Evolutionary conservation across 176 grass and related monocot species (phyloP).

Genomic region (Cymbopogon citratus): DNA sequence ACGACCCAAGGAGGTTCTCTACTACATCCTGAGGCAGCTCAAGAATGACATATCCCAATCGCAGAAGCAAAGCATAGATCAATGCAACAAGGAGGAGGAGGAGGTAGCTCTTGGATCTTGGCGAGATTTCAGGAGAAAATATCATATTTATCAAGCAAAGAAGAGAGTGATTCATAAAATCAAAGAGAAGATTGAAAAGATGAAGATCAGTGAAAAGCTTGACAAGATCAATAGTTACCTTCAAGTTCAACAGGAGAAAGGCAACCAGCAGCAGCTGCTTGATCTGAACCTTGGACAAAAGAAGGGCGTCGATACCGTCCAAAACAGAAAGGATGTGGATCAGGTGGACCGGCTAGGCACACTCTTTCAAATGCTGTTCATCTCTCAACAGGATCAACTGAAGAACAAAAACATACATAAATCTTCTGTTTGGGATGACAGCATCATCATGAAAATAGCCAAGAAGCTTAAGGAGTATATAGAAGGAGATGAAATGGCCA

Average conservation of each 20-base stretch:
- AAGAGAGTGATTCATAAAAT: not conserved
- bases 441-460: not conserved
- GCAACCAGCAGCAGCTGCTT: not conserved
- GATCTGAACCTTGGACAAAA: not conserved
- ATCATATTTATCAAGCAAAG: not conserved
- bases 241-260: not conserved
- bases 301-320: not conserved
- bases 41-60: not conserved
- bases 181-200: not conserved
- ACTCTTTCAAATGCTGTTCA: no score
- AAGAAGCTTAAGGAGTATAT: not conserved
- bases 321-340: no score
- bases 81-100: no score
- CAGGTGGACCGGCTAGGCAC: no score
- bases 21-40: not conserved
- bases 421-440: not conserved
- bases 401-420: not conserved
- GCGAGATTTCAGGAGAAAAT: not conserved
- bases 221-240: not conserved
- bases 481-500: not conserved
- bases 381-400: not conserved
- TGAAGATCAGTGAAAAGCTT: not conserved
- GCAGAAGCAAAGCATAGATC: no score
- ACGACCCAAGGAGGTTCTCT: not conserved
- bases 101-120: not conserved